Percentiles rank a stretch among this genome's conserved stretches.
phyloP scores from a whole-genome alignment of 2,329 filamentous ascomycete genomes.

The Claviceps sp. region DNA sequence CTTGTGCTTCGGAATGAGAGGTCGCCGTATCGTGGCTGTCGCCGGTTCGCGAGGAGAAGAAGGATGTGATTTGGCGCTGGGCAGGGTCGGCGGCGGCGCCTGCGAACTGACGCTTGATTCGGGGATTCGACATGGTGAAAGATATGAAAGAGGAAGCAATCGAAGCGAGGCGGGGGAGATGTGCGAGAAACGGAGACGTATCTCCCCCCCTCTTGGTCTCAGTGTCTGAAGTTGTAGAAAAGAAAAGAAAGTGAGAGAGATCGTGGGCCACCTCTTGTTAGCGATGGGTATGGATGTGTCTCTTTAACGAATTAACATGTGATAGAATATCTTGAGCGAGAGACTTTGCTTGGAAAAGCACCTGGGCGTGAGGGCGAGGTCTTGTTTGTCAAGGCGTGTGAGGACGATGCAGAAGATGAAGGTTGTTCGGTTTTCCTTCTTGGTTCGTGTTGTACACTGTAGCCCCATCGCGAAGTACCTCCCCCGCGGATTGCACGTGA shows the following conservation, averaged over 20 bases:
- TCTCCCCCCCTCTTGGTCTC: not conserved
- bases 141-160: not conserved
- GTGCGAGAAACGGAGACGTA: not conserved
- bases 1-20: constrained; percentile 1
- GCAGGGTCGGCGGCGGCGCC: constrained; percentile 43
- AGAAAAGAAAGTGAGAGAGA: not conserved
- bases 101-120: constrained; percentile 48
- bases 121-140: constrained; percentile 36
- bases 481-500: too few relatives aligned
- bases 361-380: too few relatives aligned
- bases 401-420: too few relatives aligned
- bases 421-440: too few relatives aligned
- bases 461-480: too few relatives aligned
- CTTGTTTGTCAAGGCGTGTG: too few relatives aligned
- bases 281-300: too few relatives aligned
- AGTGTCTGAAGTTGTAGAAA: not conserved
- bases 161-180: not conserved
- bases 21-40: constrained; percentile 21
- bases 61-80: constrained; percentile 51
- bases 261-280: too few relatives aligned
- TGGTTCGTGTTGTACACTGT: too few relatives aligned
- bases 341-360: too few relatives aligned
- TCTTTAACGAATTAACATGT: too few relatives aligned
- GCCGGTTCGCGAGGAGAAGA: constrained; percentile 29
- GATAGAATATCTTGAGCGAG: too few relatives aligned